Percentiles rank a stretch among this genome's conserved stretches.
These are phyloP conservation scores for Balakata baccata DNA, from an alignment of 345 rosid genomes.

Conservation along the genomic window DNA sequence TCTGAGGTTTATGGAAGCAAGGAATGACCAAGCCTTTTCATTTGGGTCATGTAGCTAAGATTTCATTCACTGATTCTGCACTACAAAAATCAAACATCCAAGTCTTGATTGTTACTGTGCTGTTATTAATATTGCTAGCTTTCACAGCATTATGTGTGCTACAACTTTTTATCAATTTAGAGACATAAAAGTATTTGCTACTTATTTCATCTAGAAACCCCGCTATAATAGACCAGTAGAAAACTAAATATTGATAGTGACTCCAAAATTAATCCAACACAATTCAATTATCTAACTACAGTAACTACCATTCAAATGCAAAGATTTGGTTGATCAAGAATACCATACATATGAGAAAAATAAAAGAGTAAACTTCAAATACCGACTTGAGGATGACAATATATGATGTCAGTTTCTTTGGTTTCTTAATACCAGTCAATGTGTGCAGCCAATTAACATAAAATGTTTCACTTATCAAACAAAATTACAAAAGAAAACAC, in stretches of 20 bases:
- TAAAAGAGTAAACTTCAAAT: not conserved
- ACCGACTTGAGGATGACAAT: not conserved
- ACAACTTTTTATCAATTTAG: not conserved
- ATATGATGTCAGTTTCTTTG: not conserved
- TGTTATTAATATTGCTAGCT: not conserved
- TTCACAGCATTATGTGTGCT: not conserved
- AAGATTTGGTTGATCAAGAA: not conserved
- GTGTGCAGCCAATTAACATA: not conserved
- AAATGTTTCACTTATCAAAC: not conserved
- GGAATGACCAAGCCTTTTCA: not conserved
- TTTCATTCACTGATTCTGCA: not conserved
- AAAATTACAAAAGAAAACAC: slow-evolving; percentile 3
- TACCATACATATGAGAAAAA: not conserved
- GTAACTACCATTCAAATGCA: not conserved
- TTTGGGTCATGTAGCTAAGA: not conserved
- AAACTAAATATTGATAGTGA: not conserved
- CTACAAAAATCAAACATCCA: not conserved
- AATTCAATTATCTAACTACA: not conserved
- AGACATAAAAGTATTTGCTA: not conserved
- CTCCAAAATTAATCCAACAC: not conserved
- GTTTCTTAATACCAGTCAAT: not conserved
- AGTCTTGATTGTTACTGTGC: no score
- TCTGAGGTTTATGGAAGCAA: not conserved
- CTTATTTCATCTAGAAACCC: not conserved
- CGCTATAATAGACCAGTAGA: not conserved